phyloP scores from a whole-genome alignment of 176 grass and related monocot genomes.

The Musa beccarii region DNA sequence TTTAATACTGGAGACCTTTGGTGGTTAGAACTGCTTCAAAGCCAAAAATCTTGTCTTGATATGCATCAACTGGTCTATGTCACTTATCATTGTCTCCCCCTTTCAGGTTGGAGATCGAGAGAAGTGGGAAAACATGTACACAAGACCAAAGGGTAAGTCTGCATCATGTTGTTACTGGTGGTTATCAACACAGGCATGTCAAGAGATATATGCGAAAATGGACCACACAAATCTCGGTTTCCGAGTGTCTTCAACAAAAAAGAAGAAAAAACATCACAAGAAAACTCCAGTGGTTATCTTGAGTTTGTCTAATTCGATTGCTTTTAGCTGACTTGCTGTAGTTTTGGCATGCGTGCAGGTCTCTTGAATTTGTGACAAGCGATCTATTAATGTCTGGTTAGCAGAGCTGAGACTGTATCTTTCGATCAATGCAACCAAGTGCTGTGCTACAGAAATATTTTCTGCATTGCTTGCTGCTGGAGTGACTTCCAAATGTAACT shows the following conservation, averaged over 20 bases:
- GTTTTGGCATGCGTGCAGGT: conserved; percentile 30
- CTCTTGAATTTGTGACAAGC: conserved; percentile 63
- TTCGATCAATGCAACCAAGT: conserved; percentile 41
- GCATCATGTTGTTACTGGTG: conserved; percentile 57
- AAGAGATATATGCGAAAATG: conserved; percentile 65
- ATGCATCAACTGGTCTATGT: background rate
- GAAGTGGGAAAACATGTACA: conserved; percentile 48
- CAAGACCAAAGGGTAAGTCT: conserved; percentile 73
- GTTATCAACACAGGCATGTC: conserved; percentile 81
- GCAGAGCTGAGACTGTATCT: conserved; percentile 57
- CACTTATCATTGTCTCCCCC: background rate
- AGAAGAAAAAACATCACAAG: background rate
- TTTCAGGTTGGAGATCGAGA: conserved; percentile 68
- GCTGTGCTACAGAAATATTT: background rate
- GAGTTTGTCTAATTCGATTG: background rate
- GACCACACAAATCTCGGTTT: conserved; percentile 45
- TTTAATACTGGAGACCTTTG: conserved; percentile 86
- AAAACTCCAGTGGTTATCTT: background rate
- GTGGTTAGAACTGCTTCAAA: conserved; percentile 35
- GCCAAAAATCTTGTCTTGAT: background rate
- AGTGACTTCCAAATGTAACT: background rate
- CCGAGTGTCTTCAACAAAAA: background rate
- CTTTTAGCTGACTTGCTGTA: background rate
- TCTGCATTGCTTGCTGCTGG: background rate
- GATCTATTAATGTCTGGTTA: conserved; percentile 71